Conservation (phyloP, 1,139 yeast genomes). For the Debaryomycetaceae sp. region DNA sequence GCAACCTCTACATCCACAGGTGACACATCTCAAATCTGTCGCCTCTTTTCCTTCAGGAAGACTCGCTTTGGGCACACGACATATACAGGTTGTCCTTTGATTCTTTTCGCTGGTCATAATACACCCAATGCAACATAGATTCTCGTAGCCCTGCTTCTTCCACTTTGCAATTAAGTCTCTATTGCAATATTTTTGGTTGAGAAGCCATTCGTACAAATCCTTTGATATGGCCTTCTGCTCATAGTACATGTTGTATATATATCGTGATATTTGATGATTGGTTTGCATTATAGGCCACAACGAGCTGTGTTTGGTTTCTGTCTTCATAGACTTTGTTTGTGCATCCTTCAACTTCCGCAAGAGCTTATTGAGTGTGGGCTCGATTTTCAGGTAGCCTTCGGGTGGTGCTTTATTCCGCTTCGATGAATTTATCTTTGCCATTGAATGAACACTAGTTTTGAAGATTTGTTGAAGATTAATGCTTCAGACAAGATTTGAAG, state of each 20-base stretch:
- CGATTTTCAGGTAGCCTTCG: constrained; percentile 70
- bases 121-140: constrained; percentile 79
- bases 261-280: constrained; percentile 73
- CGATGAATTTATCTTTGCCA: constrained; percentile 43
- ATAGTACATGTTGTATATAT: constrained; percentile 71
- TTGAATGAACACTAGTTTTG: constrained; percentile 8
- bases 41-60: constrained; percentile 35
- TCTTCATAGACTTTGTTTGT: constrained; percentile 29
- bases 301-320: constrained; percentile 47
- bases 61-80: constrained; percentile 74
- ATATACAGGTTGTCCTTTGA: constrained; percentile 72
- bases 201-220: constrained; percentile 74
- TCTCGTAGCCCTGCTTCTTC: constrained; percentile 88
- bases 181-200: constrained; percentile 67
- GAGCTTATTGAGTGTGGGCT: constrained; percentile 65
- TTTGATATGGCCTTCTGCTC: constrained; percentile 63
- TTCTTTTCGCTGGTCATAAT: constrained; percentile 63
- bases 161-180: constrained; percentile 79
- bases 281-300: constrained; percentile 73
- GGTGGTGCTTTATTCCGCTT: constrained; percentile 57
- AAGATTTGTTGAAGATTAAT: neutral
- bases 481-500: neutral
- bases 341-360: constrained; percentile 59
- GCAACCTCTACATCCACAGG: constrained; percentile 90
- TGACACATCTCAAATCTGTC: constrained; percentile 58